phyloP scores from a whole-genome alignment of 1,139 yeast species.

The Nadsonia commutata region DNA sequence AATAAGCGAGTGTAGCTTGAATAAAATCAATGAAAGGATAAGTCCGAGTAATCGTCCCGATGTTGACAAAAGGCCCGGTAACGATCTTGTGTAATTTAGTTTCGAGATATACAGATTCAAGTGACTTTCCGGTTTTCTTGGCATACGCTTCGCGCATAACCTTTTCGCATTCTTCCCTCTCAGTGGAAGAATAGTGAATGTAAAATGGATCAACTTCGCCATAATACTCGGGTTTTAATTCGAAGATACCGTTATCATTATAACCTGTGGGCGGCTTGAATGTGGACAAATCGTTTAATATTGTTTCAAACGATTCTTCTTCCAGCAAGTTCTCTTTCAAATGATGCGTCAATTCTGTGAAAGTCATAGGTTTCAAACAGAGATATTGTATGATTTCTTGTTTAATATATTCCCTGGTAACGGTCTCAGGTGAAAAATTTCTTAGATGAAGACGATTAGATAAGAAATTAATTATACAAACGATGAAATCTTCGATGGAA shows the following conservation, averaged over 20 bases:
- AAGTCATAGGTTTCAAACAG: slow-evolving; percentile 59
- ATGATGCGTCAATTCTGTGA: slow-evolving; percentile 50
- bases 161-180: slow-evolving; percentile 59
- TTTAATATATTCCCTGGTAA: slow-evolving; percentile 37
- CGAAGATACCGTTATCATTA: slow-evolving; percentile 55
- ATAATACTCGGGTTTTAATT: slow-evolving; percentile 43
- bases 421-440: slow-evolving; percentile 36
- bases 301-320: slow-evolving; percentile 61
- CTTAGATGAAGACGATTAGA: slow-evolving; percentile 53
- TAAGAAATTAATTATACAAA: slow-evolving; percentile 52
- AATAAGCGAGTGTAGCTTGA: slow-evolving; percentile 12
- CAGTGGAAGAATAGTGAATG: slow-evolving; percentile 61
- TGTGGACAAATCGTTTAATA: slow-evolving; percentile 43
- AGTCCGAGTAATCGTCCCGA: slow-evolving; percentile 23
- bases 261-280: slow-evolving; percentile 51
- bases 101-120: slow-evolving; percentile 20
- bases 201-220: slow-evolving; percentile 64
- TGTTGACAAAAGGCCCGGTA: slow-evolving; percentile 20
- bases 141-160: slow-evolving; percentile 34
- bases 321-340: slow-evolving; percentile 60
- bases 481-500: slow-evolving; percentile 69
- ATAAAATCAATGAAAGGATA: slow-evolving; percentile 21
- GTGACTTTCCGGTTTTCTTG: slow-evolving; percentile 15
- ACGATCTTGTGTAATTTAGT: slow-evolving; percentile 21
- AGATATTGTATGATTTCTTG: slow-evolving; percentile 68